Evolutionary conservation across 1,284 basidiomycete species (phyloP).

Genomic region (Schizophyllum commune): DNA sequence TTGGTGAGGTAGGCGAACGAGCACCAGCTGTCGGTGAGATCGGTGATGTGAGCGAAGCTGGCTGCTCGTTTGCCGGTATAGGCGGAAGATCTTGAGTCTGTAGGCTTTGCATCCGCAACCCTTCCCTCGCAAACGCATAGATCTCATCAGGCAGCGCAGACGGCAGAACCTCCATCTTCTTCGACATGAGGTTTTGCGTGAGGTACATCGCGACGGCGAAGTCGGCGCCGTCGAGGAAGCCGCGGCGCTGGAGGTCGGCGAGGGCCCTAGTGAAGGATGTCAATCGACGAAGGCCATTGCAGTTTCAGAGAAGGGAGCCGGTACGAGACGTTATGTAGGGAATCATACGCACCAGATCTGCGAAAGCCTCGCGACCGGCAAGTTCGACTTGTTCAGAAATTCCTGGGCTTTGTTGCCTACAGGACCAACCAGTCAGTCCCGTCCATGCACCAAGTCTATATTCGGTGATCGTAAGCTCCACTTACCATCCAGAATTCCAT

Average conservation of each 20-base stretch:
- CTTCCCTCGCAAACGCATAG: not conserved
- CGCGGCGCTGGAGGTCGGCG: constrained; percentile 8
- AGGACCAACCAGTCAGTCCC: not conserved
- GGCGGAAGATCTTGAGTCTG: not conserved
- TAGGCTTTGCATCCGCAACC: not conserved
- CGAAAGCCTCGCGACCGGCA: constrained; percentile 6
- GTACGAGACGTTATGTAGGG: too few species aligned
- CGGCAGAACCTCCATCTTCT: not conserved
- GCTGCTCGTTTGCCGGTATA: not conserved
- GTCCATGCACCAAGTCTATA: too few species aligned
- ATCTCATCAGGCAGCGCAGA: not conserved
- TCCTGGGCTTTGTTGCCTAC: constrained; percentile 9
- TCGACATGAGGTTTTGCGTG: constrained; percentile 10
- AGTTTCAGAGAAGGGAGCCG: too few species aligned
- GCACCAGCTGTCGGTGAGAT: not conserved
- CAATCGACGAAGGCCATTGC: not conserved
- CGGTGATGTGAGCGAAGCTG: not conserved
- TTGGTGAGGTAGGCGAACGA: too few species aligned
- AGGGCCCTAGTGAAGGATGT: constrained; percentile 4
- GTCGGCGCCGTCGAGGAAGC: constrained; percentile 8
- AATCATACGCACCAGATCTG: constrained; percentile 9
- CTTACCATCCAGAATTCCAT: constrained; percentile 8
- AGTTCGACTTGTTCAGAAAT: constrained; percentile 11
- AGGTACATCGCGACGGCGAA: constrained; percentile 12
- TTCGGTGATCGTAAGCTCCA: too few species aligned